Percentiles rank a stretch among this genome's conserved stretches.
phyloP scores from a whole-genome alignment of 164 flowering plant genomes.

The Taxillus chinensis region DNA sequence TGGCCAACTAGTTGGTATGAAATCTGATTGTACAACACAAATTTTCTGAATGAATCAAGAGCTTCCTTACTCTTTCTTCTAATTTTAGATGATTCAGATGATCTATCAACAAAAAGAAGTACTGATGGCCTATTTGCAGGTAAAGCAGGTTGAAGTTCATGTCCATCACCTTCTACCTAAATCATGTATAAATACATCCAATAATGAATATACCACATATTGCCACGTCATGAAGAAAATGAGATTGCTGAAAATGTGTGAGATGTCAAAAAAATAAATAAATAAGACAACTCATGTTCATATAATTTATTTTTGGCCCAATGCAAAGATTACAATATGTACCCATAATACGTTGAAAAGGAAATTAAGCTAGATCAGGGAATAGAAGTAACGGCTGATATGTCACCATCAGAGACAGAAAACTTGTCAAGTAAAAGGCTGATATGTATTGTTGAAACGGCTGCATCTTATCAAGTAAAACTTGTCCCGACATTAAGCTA shows the following conservation, averaged over 20 bases:
- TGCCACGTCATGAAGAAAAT: background rate
- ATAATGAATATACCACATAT: background rate
- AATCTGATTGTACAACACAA: constrained; percentile 29
- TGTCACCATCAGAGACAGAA: constrained; percentile 21
- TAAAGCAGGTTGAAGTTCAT: constrained; percentile 36
- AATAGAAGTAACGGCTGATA: constrained; percentile 16
- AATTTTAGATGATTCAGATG: constrained; percentile 41
- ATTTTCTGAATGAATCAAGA: constrained; percentile 44
- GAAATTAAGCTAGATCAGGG: too few relatives aligned
- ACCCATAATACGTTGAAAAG: too few relatives aligned
- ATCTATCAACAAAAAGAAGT: constrained; percentile 81
- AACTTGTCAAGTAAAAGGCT: too few relatives aligned
- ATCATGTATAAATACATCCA: constrained; percentile 9
- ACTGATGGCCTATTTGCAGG: constrained; percentile 64
- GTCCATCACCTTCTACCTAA: constrained; percentile 53
- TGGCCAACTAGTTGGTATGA: constrained; percentile 15
- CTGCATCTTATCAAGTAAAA: too few relatives aligned
- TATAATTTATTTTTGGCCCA: too few relatives aligned
- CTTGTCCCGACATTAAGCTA: too few relatives aligned
- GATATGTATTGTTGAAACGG: too few relatives aligned
- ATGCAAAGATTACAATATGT: too few relatives aligned
- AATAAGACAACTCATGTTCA: too few relatives aligned
- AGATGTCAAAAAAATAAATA: too few relatives aligned
- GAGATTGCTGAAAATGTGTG: too few relatives aligned
- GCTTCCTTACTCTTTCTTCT: constrained; percentile 53